Evolutionary conservation across 169 alveolate genomes (phyloP).

Genomic region (Eimeria mitis): DNA sequence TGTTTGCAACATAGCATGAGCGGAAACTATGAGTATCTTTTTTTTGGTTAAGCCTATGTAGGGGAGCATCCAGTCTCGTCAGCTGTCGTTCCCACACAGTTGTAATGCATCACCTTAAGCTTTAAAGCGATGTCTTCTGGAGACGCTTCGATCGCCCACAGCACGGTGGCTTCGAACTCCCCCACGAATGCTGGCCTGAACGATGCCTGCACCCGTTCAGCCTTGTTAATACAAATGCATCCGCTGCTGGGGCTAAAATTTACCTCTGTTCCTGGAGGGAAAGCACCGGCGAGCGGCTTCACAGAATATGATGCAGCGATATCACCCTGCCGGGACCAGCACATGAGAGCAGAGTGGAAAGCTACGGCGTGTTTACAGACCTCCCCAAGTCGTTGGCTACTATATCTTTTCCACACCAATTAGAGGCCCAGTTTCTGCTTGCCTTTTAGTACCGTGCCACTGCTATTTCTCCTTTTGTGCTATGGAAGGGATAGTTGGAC

Average conservation of each 20-base stretch:
- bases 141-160: conserved; percentile 94
- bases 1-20: background rate
- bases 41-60: background rate
- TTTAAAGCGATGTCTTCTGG: conserved; percentile 68
- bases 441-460: background rate
- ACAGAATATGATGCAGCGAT: conserved; percentile 72
- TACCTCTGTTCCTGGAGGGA: conserved; percentile 94
- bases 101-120: conserved; percentile 47
- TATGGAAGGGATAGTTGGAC: background rate
- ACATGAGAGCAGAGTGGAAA: background rate
- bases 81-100: background rate
- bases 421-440: background rate
- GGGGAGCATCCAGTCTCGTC: background rate
- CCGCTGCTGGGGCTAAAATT: conserved; percentile 90
- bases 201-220: conserved; percentile 88
- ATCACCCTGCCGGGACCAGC: conserved; percentile 63
- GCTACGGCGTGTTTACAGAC: background rate
- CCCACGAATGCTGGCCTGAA: conserved; percentile 94
- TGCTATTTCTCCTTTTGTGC: background rate
- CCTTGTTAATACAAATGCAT: conserved; percentile 91
- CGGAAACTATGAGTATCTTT: background rate
- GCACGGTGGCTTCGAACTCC: conserved; percentile 94
- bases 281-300: conserved; percentile 84
- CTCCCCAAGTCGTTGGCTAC: background rate
- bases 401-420: background rate